phyloP scores from a whole-genome alignment of 2,329 filamentous ascomycete species.

The Myotisia sp. region DNA sequence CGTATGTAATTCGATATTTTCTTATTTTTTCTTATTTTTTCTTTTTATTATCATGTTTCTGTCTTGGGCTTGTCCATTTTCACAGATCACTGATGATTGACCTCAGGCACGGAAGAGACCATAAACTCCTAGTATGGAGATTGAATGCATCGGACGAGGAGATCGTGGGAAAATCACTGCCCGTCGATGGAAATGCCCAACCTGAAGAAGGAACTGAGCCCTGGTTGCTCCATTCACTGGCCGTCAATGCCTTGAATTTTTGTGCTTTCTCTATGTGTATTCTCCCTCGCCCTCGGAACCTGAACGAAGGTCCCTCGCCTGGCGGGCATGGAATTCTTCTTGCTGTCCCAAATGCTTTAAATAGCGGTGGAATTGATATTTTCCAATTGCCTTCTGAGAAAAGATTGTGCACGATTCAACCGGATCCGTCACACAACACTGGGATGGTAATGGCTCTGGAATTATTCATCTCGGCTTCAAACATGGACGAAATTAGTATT shows the following conservation, averaged over 20 bases:
- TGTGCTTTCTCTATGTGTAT: constrained; percentile 62
- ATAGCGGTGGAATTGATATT: constrained; percentile 66
- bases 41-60: neutral
- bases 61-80: constrained; percentile 1
- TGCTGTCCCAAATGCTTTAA: constrained; percentile 65
- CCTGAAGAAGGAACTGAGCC: constrained; percentile 43
- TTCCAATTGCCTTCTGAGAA: constrained; percentile 64
- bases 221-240: constrained; percentile 70
- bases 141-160: constrained; percentile 47
- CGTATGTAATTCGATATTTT: constrained; percentile 42
- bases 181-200: constrained; percentile 46
- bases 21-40: constrained; percentile 1
- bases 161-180: constrained; percentile 50
- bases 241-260: constrained; percentile 91
- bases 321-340: constrained; percentile 34
- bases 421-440: constrained; percentile 31
- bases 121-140: constrained; percentile 75
- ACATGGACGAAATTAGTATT: constrained; percentile 41
- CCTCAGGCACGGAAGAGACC: constrained; percentile 76
- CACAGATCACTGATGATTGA: constrained; percentile 9
- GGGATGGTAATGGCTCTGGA: constrained; percentile 78
- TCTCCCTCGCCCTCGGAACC: constrained; percentile 10
- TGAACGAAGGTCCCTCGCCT: neutral
- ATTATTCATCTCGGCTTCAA: constrained; percentile 39
- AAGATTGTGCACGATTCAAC: constrained; percentile 47